phyloP scores from a whole-genome alignment of 768 basidiomycete species.

The Hydnomerulius pinastri region DNA sequence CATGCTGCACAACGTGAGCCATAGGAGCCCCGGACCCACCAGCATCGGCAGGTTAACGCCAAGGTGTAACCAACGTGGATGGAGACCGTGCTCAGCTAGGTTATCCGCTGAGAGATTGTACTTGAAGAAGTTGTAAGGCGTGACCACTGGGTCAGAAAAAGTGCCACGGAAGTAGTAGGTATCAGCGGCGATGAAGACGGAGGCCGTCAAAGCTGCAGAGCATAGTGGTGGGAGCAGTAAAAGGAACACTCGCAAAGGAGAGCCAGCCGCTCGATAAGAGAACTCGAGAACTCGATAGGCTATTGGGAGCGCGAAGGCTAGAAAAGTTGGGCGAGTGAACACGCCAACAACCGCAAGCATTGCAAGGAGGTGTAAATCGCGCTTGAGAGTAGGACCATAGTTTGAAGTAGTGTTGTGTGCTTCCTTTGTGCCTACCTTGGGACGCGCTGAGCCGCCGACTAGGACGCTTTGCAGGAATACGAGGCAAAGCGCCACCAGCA shows the following conservation, averaged over 20 bases:
- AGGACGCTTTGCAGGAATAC: conserved; percentile 23
- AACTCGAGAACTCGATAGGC: conserved; percentile 24
- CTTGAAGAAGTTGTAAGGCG: conserved; percentile 40
- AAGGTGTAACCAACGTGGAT: conserved; percentile 42
- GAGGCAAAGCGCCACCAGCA: conserved; percentile 32
- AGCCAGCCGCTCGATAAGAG: conserved; percentile 11
- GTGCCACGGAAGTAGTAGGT: conserved; percentile 35
- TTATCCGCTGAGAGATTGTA: conserved; percentile 40
- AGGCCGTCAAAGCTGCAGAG: conserved; percentile 16
- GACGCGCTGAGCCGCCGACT: not conserved
- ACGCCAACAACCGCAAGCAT: conserved; percentile 28
- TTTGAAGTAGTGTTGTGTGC: not conserved
- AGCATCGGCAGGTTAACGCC: conserved; percentile 42
- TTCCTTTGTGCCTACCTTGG: conserved; percentile 1
- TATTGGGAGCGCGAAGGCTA: conserved; percentile 35
- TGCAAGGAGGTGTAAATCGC: conserved; percentile 27
- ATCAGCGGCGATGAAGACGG: conserved; percentile 29
- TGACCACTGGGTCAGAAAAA: conserved; percentile 23
- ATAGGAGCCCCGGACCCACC: conserved; percentile 36
- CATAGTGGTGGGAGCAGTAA: conserved; percentile 22
- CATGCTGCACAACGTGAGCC: conserved; percentile 18
- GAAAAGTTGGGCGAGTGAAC: conserved; percentile 40
- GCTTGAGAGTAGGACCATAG: conserved; percentile 1
- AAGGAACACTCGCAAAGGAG: conserved; percentile 2
- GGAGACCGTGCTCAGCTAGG: conserved; percentile 40